phyloP scores from a whole-genome alignment of 2,329 filamentous ascomycete genomes.

The Xylariaceae sp. region DNA sequence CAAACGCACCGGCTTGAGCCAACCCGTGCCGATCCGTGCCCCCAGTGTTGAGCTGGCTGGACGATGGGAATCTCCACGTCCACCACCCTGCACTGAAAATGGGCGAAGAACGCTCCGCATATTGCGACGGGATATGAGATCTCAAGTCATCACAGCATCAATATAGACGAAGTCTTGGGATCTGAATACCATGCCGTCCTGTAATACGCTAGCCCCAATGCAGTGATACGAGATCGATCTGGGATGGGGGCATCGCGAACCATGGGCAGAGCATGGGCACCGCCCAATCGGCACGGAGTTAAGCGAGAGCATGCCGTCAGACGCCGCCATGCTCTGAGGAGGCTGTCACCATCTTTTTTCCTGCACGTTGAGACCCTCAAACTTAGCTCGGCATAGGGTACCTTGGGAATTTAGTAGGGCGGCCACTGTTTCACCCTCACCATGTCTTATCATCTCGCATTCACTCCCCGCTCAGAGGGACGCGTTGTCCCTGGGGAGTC shows the following conservation, averaged over 20 bases:
- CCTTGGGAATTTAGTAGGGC: neutral
- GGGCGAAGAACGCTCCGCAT: no score
- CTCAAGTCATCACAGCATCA: no score
- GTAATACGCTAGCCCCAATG: conserved; percentile 1
- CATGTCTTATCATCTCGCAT: neutral
- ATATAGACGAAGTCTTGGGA: no score
- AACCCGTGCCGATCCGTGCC: no score
- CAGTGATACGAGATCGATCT: conserved; percentile 4
- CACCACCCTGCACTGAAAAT: no score
- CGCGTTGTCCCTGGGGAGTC: neutral
- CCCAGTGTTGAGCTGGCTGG: no score
- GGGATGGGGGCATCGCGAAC: neutral
- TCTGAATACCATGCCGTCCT: no score
- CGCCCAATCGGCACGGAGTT: neutral
- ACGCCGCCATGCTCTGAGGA: neutral
- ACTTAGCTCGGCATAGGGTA: neutral
- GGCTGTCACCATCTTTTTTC: neutral
- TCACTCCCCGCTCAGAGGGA: neutral
- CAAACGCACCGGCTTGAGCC: no score
- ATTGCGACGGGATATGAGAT: no score
- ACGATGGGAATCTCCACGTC: no score
- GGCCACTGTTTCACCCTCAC: neutral
- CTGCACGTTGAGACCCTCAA: neutral
- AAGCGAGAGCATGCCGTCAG: neutral
- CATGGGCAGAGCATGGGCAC: neutral